Evolutionary conservation across 2,329 filamentous ascomycete species (phyloP).

Genomic region (Byssochlamys sp.): DNA sequence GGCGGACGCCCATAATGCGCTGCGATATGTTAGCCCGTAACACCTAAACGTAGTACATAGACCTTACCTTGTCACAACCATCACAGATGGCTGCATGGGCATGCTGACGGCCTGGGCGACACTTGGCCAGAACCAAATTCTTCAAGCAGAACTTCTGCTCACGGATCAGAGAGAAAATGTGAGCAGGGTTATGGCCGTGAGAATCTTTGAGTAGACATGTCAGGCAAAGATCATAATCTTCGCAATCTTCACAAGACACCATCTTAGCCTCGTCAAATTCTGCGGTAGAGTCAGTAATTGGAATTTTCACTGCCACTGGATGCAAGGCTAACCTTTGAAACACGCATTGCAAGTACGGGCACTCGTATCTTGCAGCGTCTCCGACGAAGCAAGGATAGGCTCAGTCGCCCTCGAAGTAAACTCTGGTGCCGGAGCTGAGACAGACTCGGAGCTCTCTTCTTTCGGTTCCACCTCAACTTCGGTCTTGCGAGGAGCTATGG

Average conservation of each 20-base stretch:
- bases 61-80: conserved; percentile 65
- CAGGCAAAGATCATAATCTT: conserved; percentile 88
- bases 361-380: conserved; percentile 8
- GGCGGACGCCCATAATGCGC: conserved; percentile 75
- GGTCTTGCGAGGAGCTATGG: conserved; percentile 54
- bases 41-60: conserved; percentile 1
- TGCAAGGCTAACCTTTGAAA: conserved; percentile 44
- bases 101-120: conserved; percentile 69
- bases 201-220: conserved; percentile 63
- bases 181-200: conserved; percentile 85
- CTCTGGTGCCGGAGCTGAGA: conserved; percentile 14
- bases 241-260: conserved; percentile 73
- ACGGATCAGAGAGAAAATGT: conserved; percentile 57
- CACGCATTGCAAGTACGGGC: conserved; percentile 55
- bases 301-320: not conserved
- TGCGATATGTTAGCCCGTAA: conserved; percentile 23
- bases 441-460: conserved; percentile 7
- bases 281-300: conserved; percentile 23
- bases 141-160: conserved; percentile 50
- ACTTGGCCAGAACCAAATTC: conserved; percentile 54
- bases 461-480: conserved; percentile 23
- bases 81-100: conserved; percentile 86
- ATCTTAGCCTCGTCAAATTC: conserved; percentile 70
- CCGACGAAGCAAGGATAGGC: conserved; percentile 2
- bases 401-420: conserved; percentile 13